A percentile compares a stretch with the other conserved stretches of the same genome.
These are phyloP conservation scores for Tuctoria greenei DNA, from an alignment of 176 grass and related monocot species.

Conservation along the genomic window DNA sequence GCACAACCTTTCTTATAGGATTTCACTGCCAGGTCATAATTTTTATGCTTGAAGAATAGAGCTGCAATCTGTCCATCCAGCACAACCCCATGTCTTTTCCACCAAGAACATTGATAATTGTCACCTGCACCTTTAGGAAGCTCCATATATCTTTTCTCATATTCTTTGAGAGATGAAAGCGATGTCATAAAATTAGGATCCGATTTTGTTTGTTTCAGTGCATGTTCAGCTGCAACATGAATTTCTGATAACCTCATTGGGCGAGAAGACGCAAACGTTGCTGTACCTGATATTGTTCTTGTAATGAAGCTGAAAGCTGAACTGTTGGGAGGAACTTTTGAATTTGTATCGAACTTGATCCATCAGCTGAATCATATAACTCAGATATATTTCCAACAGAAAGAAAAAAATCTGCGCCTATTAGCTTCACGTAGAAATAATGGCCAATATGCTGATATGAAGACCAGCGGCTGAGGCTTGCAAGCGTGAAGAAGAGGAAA, in stretches of 20 bases:
- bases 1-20: slow-evolving; percentile 97
- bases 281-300: slow-evolving; percentile 84
- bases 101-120: slow-evolving; percentile 97
- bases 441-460: no score
- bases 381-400: slow-evolving; percentile 91
- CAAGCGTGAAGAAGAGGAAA: no score
- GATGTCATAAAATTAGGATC: slow-evolving; percentile 86
- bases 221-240: slow-evolving; percentile 95
- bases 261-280: slow-evolving; percentile 66
- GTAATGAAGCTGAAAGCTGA: slow-evolving; percentile 53
- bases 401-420: slow-evolving; percentile 90
- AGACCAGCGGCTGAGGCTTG: no score
- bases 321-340: slow-evolving; percentile 58
- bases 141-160: slow-evolving; percentile 98
- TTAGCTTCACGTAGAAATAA: slow-evolving; percentile 92
- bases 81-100: slow-evolving; percentile 98
- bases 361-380: slow-evolving; percentile 73
- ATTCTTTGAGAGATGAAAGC: slow-evolving; percentile 79
- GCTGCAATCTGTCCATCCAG: slow-evolving; percentile 98
- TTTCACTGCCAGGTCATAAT: slow-evolving; percentile 86
- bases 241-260: slow-evolving; percentile 98
- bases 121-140: slow-evolving; percentile 95
- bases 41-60: slow-evolving; percentile 82
- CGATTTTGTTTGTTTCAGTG: slow-evolving; percentile 78
- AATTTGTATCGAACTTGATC: slow-evolving; percentile 80